A percentile compares a stretch with the other conserved stretches of the same genome.
Evolutionary conservation across 208 protist genomes (phyloP).

Genomic region (Trypanosoma mega): DNA sequence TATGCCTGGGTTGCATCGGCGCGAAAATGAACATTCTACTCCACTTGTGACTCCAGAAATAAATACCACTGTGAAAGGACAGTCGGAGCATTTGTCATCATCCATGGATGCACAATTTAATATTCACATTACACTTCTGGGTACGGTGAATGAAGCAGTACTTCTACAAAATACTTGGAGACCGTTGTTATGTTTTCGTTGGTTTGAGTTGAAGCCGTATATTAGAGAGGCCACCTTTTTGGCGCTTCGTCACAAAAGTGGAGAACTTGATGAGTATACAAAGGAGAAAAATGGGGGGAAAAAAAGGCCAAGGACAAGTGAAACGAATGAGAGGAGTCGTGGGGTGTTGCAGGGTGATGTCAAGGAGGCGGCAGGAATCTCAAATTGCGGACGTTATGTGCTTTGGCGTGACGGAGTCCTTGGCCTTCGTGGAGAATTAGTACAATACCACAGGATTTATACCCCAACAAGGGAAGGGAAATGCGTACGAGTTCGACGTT

Average conservation of each 20-base stretch:
- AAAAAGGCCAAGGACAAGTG: constrained; percentile 5
- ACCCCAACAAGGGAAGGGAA: constrained; percentile 42
- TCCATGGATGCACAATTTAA: neutral
- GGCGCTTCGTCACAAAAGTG: too few species aligned
- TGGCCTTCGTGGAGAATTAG: constrained; percentile 46
- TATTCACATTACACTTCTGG: constrained; percentile 18
- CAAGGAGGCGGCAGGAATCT: constrained; percentile 61
- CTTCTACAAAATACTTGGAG: constrained; percentile 33
- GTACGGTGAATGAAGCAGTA: neutral
- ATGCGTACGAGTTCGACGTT: constrained; percentile 55
- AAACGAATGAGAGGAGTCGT: neutral
- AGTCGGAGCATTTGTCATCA: too few species aligned
- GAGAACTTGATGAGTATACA: too few species aligned
- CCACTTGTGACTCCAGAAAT: too few species aligned
- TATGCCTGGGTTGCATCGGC: neutral
- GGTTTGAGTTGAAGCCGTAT: constrained; percentile 59
- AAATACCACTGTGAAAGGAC: too few species aligned
- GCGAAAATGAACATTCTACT: too few species aligned
- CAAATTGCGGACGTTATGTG: constrained; percentile 44
- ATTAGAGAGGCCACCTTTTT: constrained; percentile 45
- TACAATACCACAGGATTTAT: constrained; percentile 47
- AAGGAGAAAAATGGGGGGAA: neutral
- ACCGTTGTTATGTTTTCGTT: constrained; percentile 57
- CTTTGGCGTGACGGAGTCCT: constrained; percentile 55
- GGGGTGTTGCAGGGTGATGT: constrained; percentile 31